These are phyloP conservation scores for Podospora pseudoanserina DNA, from an alignment of 495 filamentous ascomycete species.

Conservation along the genomic window DNA sequence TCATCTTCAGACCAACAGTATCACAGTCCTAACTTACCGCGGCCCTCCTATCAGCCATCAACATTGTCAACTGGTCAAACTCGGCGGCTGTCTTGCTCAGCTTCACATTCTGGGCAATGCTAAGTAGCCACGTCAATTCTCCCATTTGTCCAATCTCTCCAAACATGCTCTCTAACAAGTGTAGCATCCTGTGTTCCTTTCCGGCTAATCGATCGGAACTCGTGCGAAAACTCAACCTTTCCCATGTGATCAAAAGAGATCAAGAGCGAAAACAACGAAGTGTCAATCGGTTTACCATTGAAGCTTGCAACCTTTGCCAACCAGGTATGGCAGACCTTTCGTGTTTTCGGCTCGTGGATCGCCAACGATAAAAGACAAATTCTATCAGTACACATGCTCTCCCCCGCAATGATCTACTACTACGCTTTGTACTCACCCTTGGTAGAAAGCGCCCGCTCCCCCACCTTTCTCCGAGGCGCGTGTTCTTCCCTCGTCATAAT, in stretches of 20 bases:
- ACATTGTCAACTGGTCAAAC: slow-evolving; percentile 16
- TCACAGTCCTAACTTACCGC: slow-evolving; percentile 8
- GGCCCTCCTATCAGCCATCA: slow-evolving; percentile 17
- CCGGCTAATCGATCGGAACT: slow-evolving; percentile 18
- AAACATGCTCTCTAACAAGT: slow-evolving; percentile 25
- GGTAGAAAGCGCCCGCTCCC: slow-evolving; percentile 22
- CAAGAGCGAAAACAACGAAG: slow-evolving; percentile 21
- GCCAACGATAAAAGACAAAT: slow-evolving; percentile 51
- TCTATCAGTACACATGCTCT: not conserved
- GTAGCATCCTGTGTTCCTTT: slow-evolving; percentile 18
- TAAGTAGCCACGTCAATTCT: slow-evolving; percentile 19
- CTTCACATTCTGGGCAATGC: slow-evolving; percentile 8
- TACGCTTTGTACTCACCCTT: slow-evolving; percentile 7
- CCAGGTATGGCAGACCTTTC: slow-evolving; percentile 70
- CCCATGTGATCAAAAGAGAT: slow-evolving; percentile 28
- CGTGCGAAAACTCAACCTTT: slow-evolving; percentile 19
- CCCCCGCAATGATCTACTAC: not conserved
- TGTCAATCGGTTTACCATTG: slow-evolving; percentile 15
- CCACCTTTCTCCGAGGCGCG: slow-evolving; percentile 22
- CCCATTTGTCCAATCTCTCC: slow-evolving; percentile 15
- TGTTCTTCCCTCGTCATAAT: slow-evolving; percentile 24
- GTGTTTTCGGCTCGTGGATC: slow-evolving; percentile 67
- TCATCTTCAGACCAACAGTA: not conserved
- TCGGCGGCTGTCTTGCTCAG: slow-evolving; percentile 9
- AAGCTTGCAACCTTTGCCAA: slow-evolving; percentile 13